Conservation (phyloP, 202 grass and related monocot species). For the Zoysia matrella region DNA sequence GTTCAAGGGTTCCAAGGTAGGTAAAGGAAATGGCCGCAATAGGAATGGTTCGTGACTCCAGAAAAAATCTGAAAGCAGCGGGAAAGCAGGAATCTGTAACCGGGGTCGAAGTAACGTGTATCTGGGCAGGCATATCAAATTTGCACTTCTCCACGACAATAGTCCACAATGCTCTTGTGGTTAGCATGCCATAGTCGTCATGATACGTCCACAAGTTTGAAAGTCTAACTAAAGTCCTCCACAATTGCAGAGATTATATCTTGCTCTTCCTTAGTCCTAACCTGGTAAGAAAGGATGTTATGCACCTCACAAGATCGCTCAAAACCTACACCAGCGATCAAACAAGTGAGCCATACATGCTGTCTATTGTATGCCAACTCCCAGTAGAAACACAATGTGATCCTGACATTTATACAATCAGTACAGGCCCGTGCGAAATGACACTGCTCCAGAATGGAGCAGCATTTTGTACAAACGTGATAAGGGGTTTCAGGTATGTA, state of each 20-base stretch:
- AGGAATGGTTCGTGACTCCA: background rate
- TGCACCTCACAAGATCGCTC: too few species aligned
- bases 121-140: background rate
- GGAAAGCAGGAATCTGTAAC: background rate
- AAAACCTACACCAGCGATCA: background rate
- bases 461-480: background rate
- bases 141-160: background rate
- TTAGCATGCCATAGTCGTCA: background rate
- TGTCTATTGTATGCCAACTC: background rate
- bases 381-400: too few species aligned
- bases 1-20: background rate
- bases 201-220: background rate
- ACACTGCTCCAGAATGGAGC: background rate
- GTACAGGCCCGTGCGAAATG: background rate
- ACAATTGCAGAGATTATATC: background rate
- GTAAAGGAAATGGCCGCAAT: background rate
- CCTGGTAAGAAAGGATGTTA: too few species aligned
- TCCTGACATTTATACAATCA: background rate
- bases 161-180: background rate
- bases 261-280: too few species aligned
- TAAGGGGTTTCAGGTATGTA: too few species aligned
- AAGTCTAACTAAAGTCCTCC: background rate
- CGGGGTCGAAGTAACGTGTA: background rate
- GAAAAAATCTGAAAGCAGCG: background rate
- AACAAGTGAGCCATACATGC: background rate